Percentiles rank a stretch among this genome's conserved stretches.
Conservation (phyloP, 306 rosid species). For the Crotalaria pallida region DNA sequence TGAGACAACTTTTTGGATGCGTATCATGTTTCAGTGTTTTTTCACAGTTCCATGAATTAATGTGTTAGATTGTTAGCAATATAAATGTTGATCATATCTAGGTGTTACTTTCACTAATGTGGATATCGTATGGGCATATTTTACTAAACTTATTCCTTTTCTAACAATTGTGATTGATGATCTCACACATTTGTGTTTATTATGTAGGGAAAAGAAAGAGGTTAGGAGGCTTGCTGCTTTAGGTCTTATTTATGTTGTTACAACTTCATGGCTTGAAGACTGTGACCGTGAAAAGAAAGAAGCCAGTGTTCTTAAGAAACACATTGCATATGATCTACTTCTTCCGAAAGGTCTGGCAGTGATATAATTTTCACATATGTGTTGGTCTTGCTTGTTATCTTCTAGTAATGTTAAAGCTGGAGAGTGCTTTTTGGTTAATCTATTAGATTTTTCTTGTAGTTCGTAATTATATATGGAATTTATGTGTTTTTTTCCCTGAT, state of each 20-base stretch:
- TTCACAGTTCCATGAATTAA: not conserved
- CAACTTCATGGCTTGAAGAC: slow-evolving; percentile 82
- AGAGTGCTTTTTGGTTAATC: not conserved
- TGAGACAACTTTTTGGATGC: slow-evolving; percentile 11
- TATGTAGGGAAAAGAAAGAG: slow-evolving; percentile 76
- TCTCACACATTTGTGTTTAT: slow-evolving; percentile 20
- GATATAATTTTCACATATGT: slow-evolving; percentile 4
- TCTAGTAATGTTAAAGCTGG: slow-evolving; percentile 17
- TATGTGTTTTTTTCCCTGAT: slow-evolving; percentile 22
- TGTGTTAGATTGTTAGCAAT: not conserved
- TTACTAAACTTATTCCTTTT: slow-evolving; percentile 2
- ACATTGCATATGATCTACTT: slow-evolving; percentile 68
- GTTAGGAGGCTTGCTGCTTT: slow-evolving; percentile 72
- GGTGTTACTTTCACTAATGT: slow-evolving; percentile 9
- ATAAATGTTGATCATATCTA: not conserved
- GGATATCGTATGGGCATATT: not conserved
- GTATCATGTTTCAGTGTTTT: not conserved
- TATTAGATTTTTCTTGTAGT: not conserved
- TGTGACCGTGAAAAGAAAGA: slow-evolving; percentile 72
- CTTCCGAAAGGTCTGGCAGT: slow-evolving; percentile 63
- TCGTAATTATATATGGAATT: not conserved
- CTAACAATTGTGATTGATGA: not conserved
- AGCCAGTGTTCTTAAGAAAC: slow-evolving; percentile 60
- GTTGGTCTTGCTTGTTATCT: slow-evolving; percentile 16
- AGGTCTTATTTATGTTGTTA: slow-evolving; percentile 72